Percentiles rank a stretch among this genome's conserved stretches.
Evolutionary conservation across 2,329 filamentous ascomycete species (phyloP).

Genomic region (Penicillium sp.): DNA sequence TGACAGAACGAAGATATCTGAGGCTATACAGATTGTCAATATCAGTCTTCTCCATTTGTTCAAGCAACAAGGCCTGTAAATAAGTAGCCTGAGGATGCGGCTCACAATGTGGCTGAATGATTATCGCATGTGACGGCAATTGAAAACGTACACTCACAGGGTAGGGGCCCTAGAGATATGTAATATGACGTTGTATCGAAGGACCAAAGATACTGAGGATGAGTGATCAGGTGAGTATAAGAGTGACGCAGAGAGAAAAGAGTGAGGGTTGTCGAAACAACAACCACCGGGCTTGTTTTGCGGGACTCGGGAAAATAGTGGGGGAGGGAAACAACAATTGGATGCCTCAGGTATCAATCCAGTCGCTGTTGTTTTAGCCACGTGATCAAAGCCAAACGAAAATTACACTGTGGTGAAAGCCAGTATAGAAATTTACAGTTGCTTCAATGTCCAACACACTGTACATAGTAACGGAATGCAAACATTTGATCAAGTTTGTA

Average conservation of each 20-base stretch:
- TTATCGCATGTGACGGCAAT: slow-evolving; percentile 1
- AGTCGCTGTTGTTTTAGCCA: not conserved
- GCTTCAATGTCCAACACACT: too few species aligned
- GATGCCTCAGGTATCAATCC: slow-evolving; percentile 10
- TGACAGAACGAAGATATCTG: not conserved
- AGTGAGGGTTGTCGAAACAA: slow-evolving; percentile 3
- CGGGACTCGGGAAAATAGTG: slow-evolving; percentile 18
- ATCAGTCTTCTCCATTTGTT: not conserved
- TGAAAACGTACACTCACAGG: not conserved
- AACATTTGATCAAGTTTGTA: not conserved
- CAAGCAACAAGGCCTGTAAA: too few species aligned
- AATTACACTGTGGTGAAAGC: too few species aligned
- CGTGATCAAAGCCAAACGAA: too few species aligned
- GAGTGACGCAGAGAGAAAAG: slow-evolving; percentile 1
- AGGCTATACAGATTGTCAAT: not conserved
- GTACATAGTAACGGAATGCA: too few species aligned
- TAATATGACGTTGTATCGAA: not conserved
- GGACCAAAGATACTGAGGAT: not conserved
- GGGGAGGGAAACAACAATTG: slow-evolving; percentile 1
- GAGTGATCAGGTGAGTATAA: not conserved
- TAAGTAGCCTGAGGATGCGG: not conserved
- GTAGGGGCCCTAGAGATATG: not conserved
- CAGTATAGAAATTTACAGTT: too few species aligned
- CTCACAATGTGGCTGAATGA: not conserved
- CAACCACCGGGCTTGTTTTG: slow-evolving; percentile 15